These are phyloP conservation scores for Tuber umbilicatum DNA, from an alignment of 495 filamentous ascomycete genomes.

Conservation along the genomic window DNA sequence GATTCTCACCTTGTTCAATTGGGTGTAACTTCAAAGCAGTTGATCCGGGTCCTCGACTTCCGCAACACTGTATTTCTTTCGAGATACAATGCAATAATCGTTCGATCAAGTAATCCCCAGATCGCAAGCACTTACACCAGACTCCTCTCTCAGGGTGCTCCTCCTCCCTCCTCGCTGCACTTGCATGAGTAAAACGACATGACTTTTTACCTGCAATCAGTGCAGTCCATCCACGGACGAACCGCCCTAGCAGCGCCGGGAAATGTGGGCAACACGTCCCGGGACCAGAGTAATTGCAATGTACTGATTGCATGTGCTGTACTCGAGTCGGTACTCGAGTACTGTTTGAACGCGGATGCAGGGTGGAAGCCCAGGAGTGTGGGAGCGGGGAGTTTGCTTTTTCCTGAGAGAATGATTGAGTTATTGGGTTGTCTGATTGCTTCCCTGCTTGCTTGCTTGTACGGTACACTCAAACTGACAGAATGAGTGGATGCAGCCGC, in stretches of 20 bases:
- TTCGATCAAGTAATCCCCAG: no score
- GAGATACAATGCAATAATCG: no score
- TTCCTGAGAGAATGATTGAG: background rate
- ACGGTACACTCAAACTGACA: no score
- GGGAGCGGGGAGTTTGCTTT: background rate
- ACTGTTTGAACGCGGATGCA: background rate
- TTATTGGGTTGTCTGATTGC: background rate
- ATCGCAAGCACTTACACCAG: no score
- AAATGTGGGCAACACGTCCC: background rate
- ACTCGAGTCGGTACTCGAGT: no score
- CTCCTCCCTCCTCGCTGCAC: background rate
- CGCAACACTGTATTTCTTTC: no score
- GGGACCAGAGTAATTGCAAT: constrained; percentile 1
- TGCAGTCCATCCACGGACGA: background rate
- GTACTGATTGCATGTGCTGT: background rate
- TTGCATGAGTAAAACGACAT: background rate
- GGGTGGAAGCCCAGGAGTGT: background rate
- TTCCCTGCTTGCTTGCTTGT: background rate
- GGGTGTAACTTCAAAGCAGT: no score
- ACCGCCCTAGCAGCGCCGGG: background rate
- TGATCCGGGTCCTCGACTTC: no score
- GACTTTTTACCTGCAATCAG: background rate
- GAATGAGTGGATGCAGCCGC: background rate
- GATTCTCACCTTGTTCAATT: no score
- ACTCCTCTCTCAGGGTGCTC: background rate